phyloP scores from a whole-genome alignment of 2,329 filamentous ascomycete species.

The Pseudogymnoascus sp. region DNA sequence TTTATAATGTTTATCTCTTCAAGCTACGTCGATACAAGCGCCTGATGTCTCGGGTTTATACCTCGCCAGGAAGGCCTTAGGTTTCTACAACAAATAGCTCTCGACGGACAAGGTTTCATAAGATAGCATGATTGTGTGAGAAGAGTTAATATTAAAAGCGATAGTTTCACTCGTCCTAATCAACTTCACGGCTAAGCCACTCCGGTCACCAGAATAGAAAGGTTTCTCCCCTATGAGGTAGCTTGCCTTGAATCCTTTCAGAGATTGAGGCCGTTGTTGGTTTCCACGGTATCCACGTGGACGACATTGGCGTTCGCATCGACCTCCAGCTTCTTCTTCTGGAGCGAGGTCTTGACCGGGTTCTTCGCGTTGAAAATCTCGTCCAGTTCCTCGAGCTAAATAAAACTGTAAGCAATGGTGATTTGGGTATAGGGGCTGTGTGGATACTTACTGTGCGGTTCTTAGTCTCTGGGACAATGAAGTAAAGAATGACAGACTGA shows the following conservation, averaged over 20 bases:
- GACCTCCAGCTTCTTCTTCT: conserved; percentile 34
- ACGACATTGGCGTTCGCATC: conserved; percentile 21
- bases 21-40: background rate
- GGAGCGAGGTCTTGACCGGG: conserved; percentile 37
- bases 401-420: background rate
- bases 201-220: background rate
- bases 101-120: background rate
- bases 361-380: conserved; percentile 38
- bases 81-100: background rate
- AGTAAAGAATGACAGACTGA: conserved; percentile 36
- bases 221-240: background rate
- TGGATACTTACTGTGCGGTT: conserved; percentile 31
- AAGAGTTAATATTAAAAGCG: background rate
- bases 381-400: conserved; percentile 43
- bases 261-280: background rate
- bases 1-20: background rate
- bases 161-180: background rate
- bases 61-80: background rate
- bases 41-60: background rate
- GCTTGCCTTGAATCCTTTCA: background rate
- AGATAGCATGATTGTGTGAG: background rate
- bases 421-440: background rate
- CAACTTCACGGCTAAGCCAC: background rate
- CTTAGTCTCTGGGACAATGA: conserved; percentile 42
- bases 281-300: background rate